A percentile compares a stretch with the other conserved stretches of the same genome.
phyloP scores from a whole-genome alignment of 2,329 filamentous ascomycete genomes.

The Pseudogymnoascus sp. region DNA sequence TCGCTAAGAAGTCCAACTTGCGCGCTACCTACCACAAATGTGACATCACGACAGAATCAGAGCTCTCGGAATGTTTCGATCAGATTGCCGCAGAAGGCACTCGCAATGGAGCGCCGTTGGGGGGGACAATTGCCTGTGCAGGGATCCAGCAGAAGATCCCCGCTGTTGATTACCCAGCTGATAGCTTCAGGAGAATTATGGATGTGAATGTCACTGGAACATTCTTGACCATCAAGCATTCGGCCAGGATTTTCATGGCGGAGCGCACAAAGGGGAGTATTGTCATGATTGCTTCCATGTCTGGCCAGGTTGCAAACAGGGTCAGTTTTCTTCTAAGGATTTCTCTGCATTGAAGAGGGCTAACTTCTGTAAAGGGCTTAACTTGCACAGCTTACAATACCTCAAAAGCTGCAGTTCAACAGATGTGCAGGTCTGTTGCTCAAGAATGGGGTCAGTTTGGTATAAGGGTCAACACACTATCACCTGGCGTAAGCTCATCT shows the following conservation, averaged over 20 bases:
- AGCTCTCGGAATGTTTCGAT: conserved; percentile 30
- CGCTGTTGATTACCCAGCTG: conserved; percentile 40
- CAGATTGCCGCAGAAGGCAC: background rate
- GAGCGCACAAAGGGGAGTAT: conserved; percentile 40
- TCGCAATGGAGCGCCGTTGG: background rate
- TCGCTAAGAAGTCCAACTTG: background rate
- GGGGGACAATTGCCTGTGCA: conserved; percentile 36
- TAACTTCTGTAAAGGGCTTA: conserved; percentile 40
- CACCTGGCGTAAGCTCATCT: conserved; percentile 39
- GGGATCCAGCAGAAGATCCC: conserved; percentile 43
- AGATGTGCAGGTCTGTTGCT: conserved; percentile 53
- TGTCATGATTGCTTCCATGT: conserved; percentile 45
- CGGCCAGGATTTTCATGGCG: conserved; percentile 50
- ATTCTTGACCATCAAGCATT: conserved; percentile 63
- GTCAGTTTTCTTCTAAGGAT: background rate
- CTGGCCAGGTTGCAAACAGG: conserved; percentile 23
- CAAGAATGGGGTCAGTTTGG: conserved; percentile 56
- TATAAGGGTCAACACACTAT: conserved; percentile 61
- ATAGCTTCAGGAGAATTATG: conserved; percentile 62
- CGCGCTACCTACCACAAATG: conserved; percentile 33
- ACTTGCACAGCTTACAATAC: conserved; percentile 59
- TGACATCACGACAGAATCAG: conserved; percentile 41
- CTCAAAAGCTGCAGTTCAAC: conserved; percentile 55
- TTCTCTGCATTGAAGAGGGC: background rate
- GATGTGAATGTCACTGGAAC: conserved; percentile 66